These are phyloP conservation scores for Penicillium corylophilum DNA, from an alignment of 2,329 filamentous ascomycete genomes.

Conservation along the genomic window DNA sequence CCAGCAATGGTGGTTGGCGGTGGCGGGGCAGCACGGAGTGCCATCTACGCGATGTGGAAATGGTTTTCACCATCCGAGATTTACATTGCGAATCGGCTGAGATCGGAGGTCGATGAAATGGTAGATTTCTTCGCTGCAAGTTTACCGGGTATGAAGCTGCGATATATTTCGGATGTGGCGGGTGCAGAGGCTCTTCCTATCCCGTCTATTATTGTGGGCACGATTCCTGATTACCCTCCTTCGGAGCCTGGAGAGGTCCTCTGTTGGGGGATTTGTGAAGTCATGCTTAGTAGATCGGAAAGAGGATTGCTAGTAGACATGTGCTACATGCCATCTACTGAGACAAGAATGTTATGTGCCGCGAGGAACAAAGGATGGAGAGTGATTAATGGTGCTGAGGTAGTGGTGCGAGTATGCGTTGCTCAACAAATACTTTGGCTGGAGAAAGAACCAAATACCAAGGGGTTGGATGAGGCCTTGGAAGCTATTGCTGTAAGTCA, in stretches of 20 bases:
- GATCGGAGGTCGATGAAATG: conserved; percentile 21
- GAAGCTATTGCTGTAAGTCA: conserved; percentile 5
- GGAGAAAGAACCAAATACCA: conserved; percentile 14
- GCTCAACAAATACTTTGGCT: conserved; percentile 25
- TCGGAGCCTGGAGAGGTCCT: conserved; percentile 15
- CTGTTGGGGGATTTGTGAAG: conserved; percentile 3
- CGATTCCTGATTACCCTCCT: conserved; percentile 20
- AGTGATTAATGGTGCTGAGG: conserved; percentile 19
- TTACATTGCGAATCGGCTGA: conserved; percentile 21
- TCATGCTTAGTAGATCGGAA: background rate
- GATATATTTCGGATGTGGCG: conserved; percentile 9
- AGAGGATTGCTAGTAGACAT: conserved; percentile 25
- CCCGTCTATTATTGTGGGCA: conserved; percentile 21
- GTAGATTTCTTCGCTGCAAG: conserved; percentile 11
- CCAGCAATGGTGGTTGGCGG: conserved; percentile 21
- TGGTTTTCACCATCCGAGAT: conserved; percentile 20
- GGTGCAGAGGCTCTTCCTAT: conserved; percentile 4
- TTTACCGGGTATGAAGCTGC: conserved; percentile 10
- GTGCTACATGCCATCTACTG: conserved; percentile 24
- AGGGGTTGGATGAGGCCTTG: conserved; percentile 13
- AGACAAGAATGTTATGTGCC: conserved; percentile 14
- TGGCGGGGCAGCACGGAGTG: conserved; percentile 21
- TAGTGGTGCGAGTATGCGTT: conserved; percentile 20
- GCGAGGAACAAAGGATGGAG: conserved; percentile 19
- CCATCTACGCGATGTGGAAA: conserved; percentile 23